phyloP scores from a whole-genome alignment of 129 eudicot genomes.

The Heracleum sosnowskyi region DNA sequence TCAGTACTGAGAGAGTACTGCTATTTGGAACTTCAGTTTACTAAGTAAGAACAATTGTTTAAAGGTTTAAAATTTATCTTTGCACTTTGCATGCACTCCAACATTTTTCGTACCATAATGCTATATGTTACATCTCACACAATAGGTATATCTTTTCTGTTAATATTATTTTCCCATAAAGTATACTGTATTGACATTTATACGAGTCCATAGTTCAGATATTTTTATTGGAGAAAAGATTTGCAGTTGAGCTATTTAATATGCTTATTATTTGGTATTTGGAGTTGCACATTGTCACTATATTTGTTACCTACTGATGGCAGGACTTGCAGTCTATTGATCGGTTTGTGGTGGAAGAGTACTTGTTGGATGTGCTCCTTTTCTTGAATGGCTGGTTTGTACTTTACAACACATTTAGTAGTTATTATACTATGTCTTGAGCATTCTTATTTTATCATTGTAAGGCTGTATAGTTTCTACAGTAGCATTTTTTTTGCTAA shows the following conservation, averaged over 20 bases:
- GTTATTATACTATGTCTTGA: neutral
- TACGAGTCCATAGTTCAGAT: neutral
- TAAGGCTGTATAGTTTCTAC: neutral
- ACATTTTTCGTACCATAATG: neutral
- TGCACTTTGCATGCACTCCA: neutral
- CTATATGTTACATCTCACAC: neutral
- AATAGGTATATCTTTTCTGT: neutral
- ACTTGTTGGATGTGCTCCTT: slow-evolving; percentile 77
- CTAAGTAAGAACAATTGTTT: too few relatives aligned
- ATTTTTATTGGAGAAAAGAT: neutral
- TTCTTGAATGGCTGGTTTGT: slow-evolving; percentile 92
- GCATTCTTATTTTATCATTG: neutral
- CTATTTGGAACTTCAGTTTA: neutral
- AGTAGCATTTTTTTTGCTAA: neutral
- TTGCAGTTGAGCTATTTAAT: neutral
- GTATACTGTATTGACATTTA: neutral
- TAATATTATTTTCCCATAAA: neutral
- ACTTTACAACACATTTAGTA: slow-evolving; percentile 1
- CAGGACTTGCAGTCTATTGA: slow-evolving; percentile 86
- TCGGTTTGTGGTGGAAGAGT: slow-evolving; percentile 93
- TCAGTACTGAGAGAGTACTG: neutral
- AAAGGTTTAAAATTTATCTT: too few relatives aligned
- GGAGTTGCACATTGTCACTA: slow-evolving; percentile 9
- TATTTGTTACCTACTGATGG: slow-evolving; percentile 13
- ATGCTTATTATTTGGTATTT: neutral